Conservation (phyloP, 257 asterid species). For the Verbena officinalis region DNA sequence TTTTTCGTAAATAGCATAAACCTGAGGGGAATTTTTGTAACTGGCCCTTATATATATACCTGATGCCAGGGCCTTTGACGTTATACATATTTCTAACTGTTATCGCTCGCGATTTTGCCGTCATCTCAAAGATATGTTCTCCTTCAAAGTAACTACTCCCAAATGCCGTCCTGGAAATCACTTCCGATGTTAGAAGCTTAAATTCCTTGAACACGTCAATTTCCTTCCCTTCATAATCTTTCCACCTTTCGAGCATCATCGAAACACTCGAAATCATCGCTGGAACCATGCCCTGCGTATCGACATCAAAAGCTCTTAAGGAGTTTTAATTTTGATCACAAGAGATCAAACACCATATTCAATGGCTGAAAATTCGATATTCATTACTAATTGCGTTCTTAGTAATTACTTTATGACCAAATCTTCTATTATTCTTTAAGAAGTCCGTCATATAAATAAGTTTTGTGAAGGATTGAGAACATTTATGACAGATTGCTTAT, state of each 20-base stretch:
- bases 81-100: slow-evolving; percentile 40
- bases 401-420: too few relatives aligned
- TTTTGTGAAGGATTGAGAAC: too few relatives aligned
- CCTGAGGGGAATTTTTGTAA: too few relatives aligned
- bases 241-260: slow-evolving; percentile 46
- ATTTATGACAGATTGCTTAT: too few relatives aligned
- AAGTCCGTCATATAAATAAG: too few relatives aligned
- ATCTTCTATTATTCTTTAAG: too few relatives aligned
- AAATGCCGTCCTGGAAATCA: slow-evolving; percentile 58
- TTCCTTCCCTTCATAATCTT: slow-evolving; percentile 37
- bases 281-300: slow-evolving; percentile 47
- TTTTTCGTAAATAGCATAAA: too few relatives aligned
- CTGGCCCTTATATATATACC: slow-evolving; percentile 27
- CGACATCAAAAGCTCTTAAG: background rate
- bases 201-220: slow-evolving; percentile 53
- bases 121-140: slow-evolving; percentile 47
- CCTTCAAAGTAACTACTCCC: slow-evolving; percentile 54
- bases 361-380: too few relatives aligned
- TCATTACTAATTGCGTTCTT: too few relatives aligned
- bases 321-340: too few relatives aligned
- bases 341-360: too few relatives aligned
- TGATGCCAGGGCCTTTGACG: slow-evolving; percentile 36
- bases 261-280: slow-evolving; percentile 46
- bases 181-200: slow-evolving; percentile 48
- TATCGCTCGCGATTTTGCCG: slow-evolving; percentile 35